phyloP scores from a whole-genome alignment of 345 rosid species.

The Brassica rapa region DNA sequence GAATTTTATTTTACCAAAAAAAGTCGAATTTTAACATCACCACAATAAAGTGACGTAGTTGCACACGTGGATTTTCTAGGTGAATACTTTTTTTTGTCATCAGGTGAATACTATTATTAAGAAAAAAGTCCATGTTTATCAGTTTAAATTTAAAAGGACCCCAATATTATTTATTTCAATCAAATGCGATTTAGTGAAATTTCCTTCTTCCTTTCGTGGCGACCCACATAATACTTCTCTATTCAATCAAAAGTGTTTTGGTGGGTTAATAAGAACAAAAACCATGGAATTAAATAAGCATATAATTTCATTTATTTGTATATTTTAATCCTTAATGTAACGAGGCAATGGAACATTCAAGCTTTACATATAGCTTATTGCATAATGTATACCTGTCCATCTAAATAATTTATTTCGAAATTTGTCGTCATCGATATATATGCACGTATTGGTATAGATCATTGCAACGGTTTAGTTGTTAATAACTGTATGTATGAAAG shows the following conservation, averaged over 20 bases:
- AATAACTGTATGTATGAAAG: background rate
- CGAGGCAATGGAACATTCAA: slow-evolving; percentile 35
- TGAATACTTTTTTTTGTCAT: background rate
- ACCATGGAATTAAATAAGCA: slow-evolving; percentile 22
- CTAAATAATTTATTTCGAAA: slow-evolving; percentile 14
- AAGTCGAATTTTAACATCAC: background rate
- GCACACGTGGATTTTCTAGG: slow-evolving; percentile 32
- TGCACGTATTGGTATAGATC: slow-evolving; percentile 9
- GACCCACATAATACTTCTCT: slow-evolving; percentile 23
- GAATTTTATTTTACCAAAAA: background rate
- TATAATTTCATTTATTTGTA: background rate
- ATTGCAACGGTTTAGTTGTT: slow-evolving; percentile 12
- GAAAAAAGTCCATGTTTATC: background rate
- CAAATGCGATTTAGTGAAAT: slow-evolving; percentile 25
- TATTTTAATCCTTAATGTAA: slow-evolving; percentile 29
- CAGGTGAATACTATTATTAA: slow-evolving; percentile 5
- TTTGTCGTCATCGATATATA: slow-evolving; percentile 12
- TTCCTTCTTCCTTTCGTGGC: slow-evolving; percentile 40
- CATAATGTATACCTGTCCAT: slow-evolving; percentile 10
- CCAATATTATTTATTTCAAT: background rate
- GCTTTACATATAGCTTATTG: slow-evolving; percentile 27
- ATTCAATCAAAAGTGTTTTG: slow-evolving; percentile 31
- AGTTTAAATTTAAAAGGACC: background rate
- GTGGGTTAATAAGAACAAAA: slow-evolving; percentile 40
- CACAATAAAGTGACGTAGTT: slow-evolving; percentile 32